Evolutionary conservation across 116 monocot species (phyloP), one percentile per base, ranked within the genome.

Genomic region (Papilionanthe hybrid): DNA sequence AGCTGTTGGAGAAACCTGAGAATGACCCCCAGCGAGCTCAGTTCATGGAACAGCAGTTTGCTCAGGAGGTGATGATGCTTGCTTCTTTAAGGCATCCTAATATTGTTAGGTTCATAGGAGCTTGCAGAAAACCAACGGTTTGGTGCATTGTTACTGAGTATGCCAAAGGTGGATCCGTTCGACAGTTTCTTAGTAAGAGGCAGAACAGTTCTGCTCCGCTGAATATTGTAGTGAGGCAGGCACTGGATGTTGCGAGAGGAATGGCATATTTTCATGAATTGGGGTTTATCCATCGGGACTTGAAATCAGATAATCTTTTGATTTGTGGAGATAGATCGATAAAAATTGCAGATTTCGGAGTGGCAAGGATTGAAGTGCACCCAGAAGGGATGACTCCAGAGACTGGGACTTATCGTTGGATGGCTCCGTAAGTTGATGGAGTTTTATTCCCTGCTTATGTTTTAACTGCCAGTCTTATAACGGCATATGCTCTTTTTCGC

Each of bases 91-190:
- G 80, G 79, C 96, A 96, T 72, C 90, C 90, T 8, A 96, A 93
- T 60, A 83, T 96, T 0, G 96, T 96, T 29, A 85, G 90, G 72
- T 96, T 96, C 72, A 82, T 96, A 43, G 96, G 96, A 3, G 96
- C 90, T 17, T 93, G 93, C 79, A 85, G 92, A 76, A 96, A 96
- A 84, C 86, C 90, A 2, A 84, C 88, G 82, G 96, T 96, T 19
- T 96, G 96, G 96, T 96, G 96, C 82, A 96, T 96, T 68, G 86
- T 96, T 49, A 96, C 94, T 7, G 96, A 96, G 79, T 96, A 96
- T 78, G 96, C 96, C 0, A 92, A 87, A 82, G 96, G 96, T 6
- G 96, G 96, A 11, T 96, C 96, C 1, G 92, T 93, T 30, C 44
- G 96, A 81, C 92, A 93, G 80, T 93, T 90, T 72, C 80, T 96